Evolutionary conservation across 2,329 filamentous ascomycete species (phyloP), one percentile per base, ranked within the genome.

Genomic region (Colletotrichum noveboracense): DNA sequence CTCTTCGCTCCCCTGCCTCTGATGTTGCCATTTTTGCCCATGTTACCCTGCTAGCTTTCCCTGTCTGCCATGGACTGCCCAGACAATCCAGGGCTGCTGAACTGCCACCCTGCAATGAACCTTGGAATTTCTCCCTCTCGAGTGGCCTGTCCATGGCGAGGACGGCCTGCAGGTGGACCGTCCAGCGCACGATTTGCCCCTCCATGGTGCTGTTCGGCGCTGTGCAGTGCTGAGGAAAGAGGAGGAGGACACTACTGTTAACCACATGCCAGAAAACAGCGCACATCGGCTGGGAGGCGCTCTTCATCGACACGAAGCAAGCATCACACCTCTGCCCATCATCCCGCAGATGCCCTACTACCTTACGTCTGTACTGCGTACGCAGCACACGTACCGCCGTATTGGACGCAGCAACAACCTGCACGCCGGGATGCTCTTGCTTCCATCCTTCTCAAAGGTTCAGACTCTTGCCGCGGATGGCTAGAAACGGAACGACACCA

Each of bases 231-330:
- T 48, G 43, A 43, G 70, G 52, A 72, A 52, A 18, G 28, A 14
- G 13, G 18, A 66, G 60, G 32, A 43, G 32, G 32, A 34, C 34
- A 28, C 24, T 52, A 24, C 18, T 43, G 38, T n/a, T 32, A 76
- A 77, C 78, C 78, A 79, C 77, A 80, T 79, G 79, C 78, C 79
- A 79, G 75, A 77, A 78, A 79, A 78, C 70, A 78, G 65, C 78
- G 73, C 78, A 78, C 61, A 48, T 61, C 56, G 65, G 30, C 55
- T 62, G 72, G 52, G 70, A 78, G 28, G 52, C 64, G 32, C 48
- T 38, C 34, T 34, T 30, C 60, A 70, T 70, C 48, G 66, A 68
- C 18, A 26, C 24, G 21, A 32, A 60, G 69, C 48, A 32, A 66
- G 48, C 61, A 43, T 48, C n/a, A 24, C 32, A 26, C 24, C 61